Conservation (phyloP, 495 filamentous ascomycete genomes). For the Hypoxylon intermedium region DNA sequence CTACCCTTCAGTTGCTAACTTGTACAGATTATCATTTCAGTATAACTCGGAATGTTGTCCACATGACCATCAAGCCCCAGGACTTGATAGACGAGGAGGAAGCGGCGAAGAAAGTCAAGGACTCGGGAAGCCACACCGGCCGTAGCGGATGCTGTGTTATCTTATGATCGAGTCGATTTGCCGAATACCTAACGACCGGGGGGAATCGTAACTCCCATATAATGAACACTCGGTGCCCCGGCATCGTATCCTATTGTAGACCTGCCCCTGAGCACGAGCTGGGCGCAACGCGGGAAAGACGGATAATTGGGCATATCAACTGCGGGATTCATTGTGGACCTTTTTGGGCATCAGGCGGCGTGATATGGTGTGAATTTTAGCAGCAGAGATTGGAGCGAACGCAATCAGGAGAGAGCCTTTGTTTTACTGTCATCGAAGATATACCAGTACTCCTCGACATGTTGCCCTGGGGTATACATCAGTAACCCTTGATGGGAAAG, state of each 20-base stretch:
- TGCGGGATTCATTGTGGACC: conserved; percentile 28
- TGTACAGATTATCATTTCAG: conserved; percentile 78
- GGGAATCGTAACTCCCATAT: neutral
- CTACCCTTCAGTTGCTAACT: neutral
- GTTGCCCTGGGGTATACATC: conserved; percentile 15
- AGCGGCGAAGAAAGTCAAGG: conserved; percentile 73
- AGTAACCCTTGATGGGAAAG: neutral
- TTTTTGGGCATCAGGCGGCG: conserved; percentile 38
- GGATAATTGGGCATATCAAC: conserved; percentile 27
- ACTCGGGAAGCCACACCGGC: conserved; percentile 63
- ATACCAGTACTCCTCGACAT: neutral
- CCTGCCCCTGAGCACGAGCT: conserved; percentile 4
- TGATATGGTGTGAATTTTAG: conserved; percentile 26
- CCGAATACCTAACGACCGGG: neutral
- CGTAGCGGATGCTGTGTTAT: conserved; percentile 83
- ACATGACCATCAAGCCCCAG: conserved; percentile 91
- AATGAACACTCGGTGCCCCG: conserved; percentile 18
- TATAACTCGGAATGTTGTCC: conserved; percentile 77
- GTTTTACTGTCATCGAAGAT: conserved; percentile 8
- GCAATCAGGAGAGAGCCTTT: conserved; percentile 14
- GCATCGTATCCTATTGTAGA: conserved; percentile 31
- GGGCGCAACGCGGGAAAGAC: conserved; percentile 18
- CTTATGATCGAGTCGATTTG: conserved; percentile 53
- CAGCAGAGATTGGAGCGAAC: conserved; percentile 33
- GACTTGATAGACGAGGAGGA: conserved; percentile 92